phyloP scores from a whole-genome alignment of 257 asterid species.

The Euphrasia confusa region DNA sequence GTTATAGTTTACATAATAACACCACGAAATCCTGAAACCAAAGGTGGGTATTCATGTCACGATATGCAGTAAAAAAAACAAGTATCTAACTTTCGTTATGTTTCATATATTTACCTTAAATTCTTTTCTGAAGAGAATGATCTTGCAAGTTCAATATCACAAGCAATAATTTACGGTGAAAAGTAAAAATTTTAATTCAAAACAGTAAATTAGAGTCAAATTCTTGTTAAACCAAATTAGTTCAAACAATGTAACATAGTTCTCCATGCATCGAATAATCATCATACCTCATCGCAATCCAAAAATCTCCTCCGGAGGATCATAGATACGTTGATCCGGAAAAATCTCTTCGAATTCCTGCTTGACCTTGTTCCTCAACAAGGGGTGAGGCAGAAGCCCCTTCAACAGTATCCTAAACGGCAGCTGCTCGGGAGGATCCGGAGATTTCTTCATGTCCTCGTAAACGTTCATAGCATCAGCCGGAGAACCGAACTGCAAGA shows the following conservation, averaged over 20 bases:
- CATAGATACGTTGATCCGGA: slow-evolving; percentile 81
- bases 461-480: slow-evolving; percentile 95
- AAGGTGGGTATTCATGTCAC: neutral
- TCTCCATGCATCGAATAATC: neutral
- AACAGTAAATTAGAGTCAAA: neutral
- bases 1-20: slow-evolving; percentile 5
- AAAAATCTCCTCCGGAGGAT: slow-evolving; percentile 95
- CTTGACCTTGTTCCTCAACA: slow-evolving; percentile 85
- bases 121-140: neutral
- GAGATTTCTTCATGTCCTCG: slow-evolving; percentile 91
- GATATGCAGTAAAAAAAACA: neutral
- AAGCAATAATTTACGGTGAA: neutral
- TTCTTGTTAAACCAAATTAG: neutral
- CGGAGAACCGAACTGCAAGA: slow-evolving; percentile 89
- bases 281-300: slow-evolving; percentile 64
- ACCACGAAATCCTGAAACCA: slow-evolving; percentile 24
- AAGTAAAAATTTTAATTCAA: neutral
- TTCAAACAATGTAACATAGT: neutral
- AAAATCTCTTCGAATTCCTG: slow-evolving; percentile 92
- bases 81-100: neutral
- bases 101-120: neutral
- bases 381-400: slow-evolving; percentile 94
- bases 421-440: slow-evolving; percentile 84
- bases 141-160: neutral
- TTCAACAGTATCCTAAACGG: slow-evolving; percentile 85